Base-by-base conservation (phyloP, 1,284 basidiomycete species). In the Pyrrhoderma lamaoense region DNA sequence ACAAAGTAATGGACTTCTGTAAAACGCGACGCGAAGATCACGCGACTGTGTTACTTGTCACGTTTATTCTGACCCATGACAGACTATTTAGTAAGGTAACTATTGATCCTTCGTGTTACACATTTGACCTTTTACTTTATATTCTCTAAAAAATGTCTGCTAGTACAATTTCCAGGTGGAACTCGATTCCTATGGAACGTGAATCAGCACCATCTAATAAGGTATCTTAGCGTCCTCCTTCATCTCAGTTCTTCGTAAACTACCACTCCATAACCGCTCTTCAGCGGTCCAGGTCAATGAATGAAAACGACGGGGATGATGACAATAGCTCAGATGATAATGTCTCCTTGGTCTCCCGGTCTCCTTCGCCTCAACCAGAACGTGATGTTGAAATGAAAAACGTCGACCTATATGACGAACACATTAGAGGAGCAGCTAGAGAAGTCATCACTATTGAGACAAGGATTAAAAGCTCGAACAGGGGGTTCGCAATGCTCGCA, bases 371-470 rank as follows among this genome's bases (percentile, higher is more conserved):
- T 1, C 54, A 62, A 1, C 51, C 59, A 54, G 61, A 65, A 16
- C 79, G 77, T 75, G 77, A 82, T 55, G 68, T 80, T 37, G 78
- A 82, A 63, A 54, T 57, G 27, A 61, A 60, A 47, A 52, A 67
- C 58, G 55, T 68, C 23, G 60, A 67, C 57, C 79, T 79, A 60
- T 85, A 86, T 60, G 83, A 87, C 57, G 81, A 86, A 61, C 77
- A 80, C 61, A 65, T 78, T 44, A 68, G 65, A 14, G 71, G 72
- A 13, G 61, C 67, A 11, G 68, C 70, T 34, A 72, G 67, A 38
- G 87, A 90, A 61, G 72, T 80, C 56, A 74, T 89, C 57, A 89
- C 88, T 2, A 78, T 89, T 50, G 82, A 89, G 49, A 89, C 86
- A 31, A 86, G 74, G 64, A 81, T 91, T 60, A 82, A 82, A 62